Base-by-base conservation (phyloP, 169 alveolate genomes). In the Amoebophrya sp. region DNA sequence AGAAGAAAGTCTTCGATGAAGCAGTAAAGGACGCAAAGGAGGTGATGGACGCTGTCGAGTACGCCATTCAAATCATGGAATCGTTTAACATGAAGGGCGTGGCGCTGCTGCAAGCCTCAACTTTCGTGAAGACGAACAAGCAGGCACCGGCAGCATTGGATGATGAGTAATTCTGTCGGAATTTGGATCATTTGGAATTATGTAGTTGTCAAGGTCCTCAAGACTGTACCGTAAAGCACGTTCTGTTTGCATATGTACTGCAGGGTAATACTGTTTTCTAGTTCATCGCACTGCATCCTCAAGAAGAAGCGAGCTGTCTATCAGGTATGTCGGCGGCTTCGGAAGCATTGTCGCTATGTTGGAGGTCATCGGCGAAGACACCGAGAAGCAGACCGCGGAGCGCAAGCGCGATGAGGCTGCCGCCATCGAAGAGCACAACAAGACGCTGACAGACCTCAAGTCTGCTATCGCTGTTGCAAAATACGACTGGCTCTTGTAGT, bases 11-110 rank as follows among this genome's bases (percentile, higher is more conserved):
- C 83, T 65, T 65, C 83, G 83, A 65, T 0, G 36, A 12, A 10
- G 83, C 83, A 6, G 83, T 65, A 36, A 65, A 65, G 83, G 83
- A 65, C 36, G 83, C 83, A 29, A 65, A 65, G 83, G 83, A 65
- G 83, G 83, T 65, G 33, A 65, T 65, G 83, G 83, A 65, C 2
- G 83, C 83, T 1, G 83, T 65, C 38, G 83, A 65, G 83, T 65
- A 65, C 83, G 83, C 83, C 36, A 65, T 65, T 36, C 83, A 65
- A 18, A 65, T 65, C 83, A 65, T 65, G 83, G 83, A 65, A 18
- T 65, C 83, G 39, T 65, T 65, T 36, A 65, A 65, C 83, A 65
- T 36, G 83, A 65, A 65, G 26, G 2, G 39, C 83, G n/a, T 65
- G 83, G 39, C n/a, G 83, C 26, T 65, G 83, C 83, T 26, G 33